Percentiles rank a stretch among this genome's conserved stretches.
Conservation (phyloP, 2,329 filamentous ascomycete genomes). For the Samsoniella hepiali region DNA sequence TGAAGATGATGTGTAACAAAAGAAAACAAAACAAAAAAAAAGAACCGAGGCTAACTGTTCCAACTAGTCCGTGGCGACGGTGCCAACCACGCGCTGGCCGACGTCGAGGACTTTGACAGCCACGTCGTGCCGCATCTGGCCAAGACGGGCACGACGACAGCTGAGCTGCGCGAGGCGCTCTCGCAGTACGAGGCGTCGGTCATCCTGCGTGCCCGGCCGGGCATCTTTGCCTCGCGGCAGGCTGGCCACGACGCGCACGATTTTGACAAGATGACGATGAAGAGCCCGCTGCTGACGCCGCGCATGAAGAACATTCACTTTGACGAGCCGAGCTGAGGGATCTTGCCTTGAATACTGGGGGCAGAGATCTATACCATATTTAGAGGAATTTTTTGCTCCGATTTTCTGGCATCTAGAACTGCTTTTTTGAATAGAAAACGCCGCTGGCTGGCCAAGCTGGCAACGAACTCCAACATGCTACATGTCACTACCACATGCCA, state of each 20-base stretch:
- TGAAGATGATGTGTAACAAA: not conserved
- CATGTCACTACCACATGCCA: too few species aligned
- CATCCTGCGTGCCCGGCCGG: slow-evolving; percentile 40
- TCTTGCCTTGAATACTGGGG: not conserved
- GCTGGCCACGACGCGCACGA: slow-evolving; percentile 55
- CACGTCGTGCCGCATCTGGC: slow-evolving; percentile 26
- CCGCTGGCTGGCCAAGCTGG: too few species aligned
- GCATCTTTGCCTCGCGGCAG: slow-evolving; percentile 48
- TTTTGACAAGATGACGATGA: slow-evolving; percentile 38
- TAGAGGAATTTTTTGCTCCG: too few species aligned
- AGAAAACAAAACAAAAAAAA: not conserved
- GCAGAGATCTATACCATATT: too few species aligned
- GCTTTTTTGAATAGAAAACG: too few species aligned
- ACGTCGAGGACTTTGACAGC: slow-evolving; percentile 45
- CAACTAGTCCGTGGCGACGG: slow-evolving; percentile 53
- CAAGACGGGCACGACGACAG: not conserved
- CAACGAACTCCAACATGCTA: too few species aligned
- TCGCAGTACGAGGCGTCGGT: slow-evolving; percentile 45
- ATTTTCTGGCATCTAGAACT: too few species aligned
- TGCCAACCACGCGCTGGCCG: slow-evolving; percentile 54
- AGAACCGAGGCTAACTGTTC: slow-evolving; percentile 3
- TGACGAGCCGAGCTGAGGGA: not conserved
- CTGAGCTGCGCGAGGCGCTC: slow-evolving; percentile 29
- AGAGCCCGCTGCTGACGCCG: slow-evolving; percentile 39
- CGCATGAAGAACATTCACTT: slow-evolving; percentile 35